Evolutionary conservation across 768 basidiomycete species (phyloP).

Genomic region (Serendipita indica): DNA sequence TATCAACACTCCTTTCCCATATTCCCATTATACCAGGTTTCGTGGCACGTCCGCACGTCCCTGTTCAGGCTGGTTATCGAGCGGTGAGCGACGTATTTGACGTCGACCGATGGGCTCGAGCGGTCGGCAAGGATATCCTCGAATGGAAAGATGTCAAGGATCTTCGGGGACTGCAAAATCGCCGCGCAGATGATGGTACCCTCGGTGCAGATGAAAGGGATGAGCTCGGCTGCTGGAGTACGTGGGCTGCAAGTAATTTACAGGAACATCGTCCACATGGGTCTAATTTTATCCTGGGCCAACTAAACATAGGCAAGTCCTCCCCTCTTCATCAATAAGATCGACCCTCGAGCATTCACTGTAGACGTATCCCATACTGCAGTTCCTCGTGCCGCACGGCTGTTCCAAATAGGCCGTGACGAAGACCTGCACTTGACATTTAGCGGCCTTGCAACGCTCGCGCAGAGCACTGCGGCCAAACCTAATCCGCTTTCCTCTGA

Average conservation of each 20-base stretch:
- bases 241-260: conserved; percentile 22
- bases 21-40: conserved; percentile 46
- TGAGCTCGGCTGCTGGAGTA: conserved; percentile 28
- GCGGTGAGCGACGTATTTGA: conserved; percentile 49
- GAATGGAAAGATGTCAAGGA: conserved; percentile 55
- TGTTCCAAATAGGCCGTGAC: background rate
- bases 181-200: conserved; percentile 12
- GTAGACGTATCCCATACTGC: background rate
- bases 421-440: background rate
- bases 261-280: no score
- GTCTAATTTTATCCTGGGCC: background rate
- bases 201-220: conserved; percentile 17
- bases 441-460: background rate
- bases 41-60: conserved; percentile 37
- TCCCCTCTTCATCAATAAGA: background rate
- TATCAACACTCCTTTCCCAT: conserved; percentile 37
- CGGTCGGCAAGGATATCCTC: conserved; percentile 33
- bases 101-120: conserved; percentile 33
- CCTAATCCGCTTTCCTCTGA: background rate
- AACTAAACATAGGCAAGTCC: conserved; percentile 4
- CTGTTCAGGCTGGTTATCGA: conserved; percentile 31
- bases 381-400: background rate
- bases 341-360: background rate
- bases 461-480: background rate
- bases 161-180: conserved; percentile 14